These are phyloP conservation scores for Candolleomyces eurysporus DNA, from an alignment of 768 basidiomycete genomes.

Conservation along the genomic window DNA sequence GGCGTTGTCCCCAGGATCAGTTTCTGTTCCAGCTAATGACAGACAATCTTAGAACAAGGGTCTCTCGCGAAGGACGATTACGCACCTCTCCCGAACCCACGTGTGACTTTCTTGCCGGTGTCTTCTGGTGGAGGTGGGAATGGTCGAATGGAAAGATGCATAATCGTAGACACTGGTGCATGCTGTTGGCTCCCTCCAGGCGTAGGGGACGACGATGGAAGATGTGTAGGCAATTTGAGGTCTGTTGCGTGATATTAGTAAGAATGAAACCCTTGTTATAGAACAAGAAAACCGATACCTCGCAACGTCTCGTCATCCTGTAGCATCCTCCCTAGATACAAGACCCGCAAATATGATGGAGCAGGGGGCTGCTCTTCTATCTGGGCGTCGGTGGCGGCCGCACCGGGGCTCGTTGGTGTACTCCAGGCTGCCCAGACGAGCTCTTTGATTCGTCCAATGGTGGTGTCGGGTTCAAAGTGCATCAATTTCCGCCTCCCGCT, in stretches of 20 bases:
- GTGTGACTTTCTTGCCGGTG: conserved; percentile 54
- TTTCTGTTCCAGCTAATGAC: too few relatives aligned
- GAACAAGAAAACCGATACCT: conserved; percentile 40
- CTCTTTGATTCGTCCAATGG: conserved; percentile 78
- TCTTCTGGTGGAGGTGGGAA: conserved; percentile 49
- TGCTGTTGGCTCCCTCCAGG: conserved; percentile 12
- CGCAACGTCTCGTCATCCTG: conserved; percentile 79
- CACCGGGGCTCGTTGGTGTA: conserved; percentile 42
- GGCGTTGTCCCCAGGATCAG: not conserved
- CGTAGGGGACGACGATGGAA: conserved; percentile 19
- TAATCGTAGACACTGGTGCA: conserved; percentile 51
- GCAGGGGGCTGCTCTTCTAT: conserved; percentile 69
- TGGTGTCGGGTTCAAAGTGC: conserved; percentile 72
- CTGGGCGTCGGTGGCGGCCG: conserved; percentile 49
- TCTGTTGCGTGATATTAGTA: conserved; percentile 17
- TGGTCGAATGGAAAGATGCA: conserved; percentile 72
- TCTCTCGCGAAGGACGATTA: not conserved
- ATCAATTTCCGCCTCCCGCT: conserved; percentile 68
- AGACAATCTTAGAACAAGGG: not conserved
- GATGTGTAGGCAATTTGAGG: conserved; percentile 40
- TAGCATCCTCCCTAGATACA: conserved; percentile 77
- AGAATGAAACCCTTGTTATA: not conserved
- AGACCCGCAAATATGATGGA: conserved; percentile 71
- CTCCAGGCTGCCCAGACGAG: conserved; percentile 85
- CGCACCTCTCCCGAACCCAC: conserved; percentile 29